Percentiles rank a stretch among this genome's conserved stretches.
Evolutionary conservation across 169 alveolate genomes (phyloP).

Genomic region (Cryptosporidium tyzzeri): DNA sequence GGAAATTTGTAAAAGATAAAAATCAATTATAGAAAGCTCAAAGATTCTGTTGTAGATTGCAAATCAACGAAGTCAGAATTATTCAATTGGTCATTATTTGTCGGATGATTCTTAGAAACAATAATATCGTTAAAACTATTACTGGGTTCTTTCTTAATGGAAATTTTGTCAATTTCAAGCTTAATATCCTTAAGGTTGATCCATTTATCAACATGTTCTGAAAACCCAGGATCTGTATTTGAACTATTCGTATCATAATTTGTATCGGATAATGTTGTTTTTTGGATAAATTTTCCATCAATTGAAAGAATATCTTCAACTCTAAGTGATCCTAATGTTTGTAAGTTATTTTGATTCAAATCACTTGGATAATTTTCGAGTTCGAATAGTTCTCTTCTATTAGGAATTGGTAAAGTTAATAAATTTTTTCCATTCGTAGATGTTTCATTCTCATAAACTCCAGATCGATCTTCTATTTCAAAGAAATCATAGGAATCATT

Average conservation of each 20-base stretch:
- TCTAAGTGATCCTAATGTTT: background rate
- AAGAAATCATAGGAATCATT: background rate
- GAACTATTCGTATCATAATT: background rate
- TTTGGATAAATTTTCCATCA: constrained; percentile 48
- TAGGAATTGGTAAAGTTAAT: constrained; percentile 24
- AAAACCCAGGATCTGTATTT: background rate
- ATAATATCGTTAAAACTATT: background rate
- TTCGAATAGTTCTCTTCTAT: constrained; percentile 12
- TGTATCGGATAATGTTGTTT: background rate
- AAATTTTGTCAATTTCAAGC: constrained; percentile 33
- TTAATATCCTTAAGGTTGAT: constrained; percentile 10
- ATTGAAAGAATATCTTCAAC: constrained; percentile 20
- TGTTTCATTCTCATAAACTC: background rate
- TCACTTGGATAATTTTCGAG: background rate
- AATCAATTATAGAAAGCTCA: background rate
- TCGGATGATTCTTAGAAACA: background rate
- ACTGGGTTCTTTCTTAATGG: background rate
- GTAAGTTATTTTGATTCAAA: background rate
- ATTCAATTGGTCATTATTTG: background rate
- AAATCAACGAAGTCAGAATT: constrained; percentile 14
- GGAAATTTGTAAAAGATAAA: background rate
- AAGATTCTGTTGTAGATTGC: constrained; percentile 68
- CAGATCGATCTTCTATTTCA: background rate
- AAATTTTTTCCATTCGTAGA: background rate
- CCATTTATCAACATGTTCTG: background rate